A percentile compares a stretch with the other conserved stretches of the same genome.
Evolutionary conservation across 1,284 basidiomycete genomes (phyloP).

Genomic region (Chalciporus sp.): DNA sequence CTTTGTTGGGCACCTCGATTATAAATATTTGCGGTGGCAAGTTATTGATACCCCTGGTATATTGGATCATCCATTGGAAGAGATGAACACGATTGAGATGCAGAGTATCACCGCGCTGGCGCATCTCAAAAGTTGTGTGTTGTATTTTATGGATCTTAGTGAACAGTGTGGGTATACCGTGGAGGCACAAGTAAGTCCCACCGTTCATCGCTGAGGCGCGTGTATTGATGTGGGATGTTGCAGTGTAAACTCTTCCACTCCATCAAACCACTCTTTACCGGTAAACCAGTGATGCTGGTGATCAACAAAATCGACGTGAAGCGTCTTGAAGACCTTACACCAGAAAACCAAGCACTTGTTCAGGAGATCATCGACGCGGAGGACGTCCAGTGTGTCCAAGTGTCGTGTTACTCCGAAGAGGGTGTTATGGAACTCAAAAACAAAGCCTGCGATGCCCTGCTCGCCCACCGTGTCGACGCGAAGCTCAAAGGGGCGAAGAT

Average conservation of each 20-base stretch:
- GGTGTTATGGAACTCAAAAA: constrained; percentile 95
- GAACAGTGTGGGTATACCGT: constrained; percentile 96
- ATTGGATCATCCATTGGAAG: constrained; percentile 91
- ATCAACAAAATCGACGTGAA: constrained; percentile 96
- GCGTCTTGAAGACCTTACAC: constrained; percentile 78
- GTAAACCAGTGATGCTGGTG: constrained; percentile 90
- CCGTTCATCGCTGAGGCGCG: too few species aligned
- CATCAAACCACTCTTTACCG: constrained; percentile 92
- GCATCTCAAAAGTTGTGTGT: constrained; percentile 86
- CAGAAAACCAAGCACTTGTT: constrained; percentile 76
- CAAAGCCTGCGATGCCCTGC: constrained; percentile 87
- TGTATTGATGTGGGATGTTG: background rate
- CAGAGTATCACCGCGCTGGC: constrained; percentile 96
- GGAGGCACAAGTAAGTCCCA: constrained; percentile 78
- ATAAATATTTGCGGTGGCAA: constrained; percentile 97
- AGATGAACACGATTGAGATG: constrained; percentile 99
- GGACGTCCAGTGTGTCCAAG: constrained; percentile 74
- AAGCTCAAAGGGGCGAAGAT: constrained; percentile 95
- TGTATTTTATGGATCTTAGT: constrained; percentile 97
- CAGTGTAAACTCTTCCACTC: constrained; percentile 97
- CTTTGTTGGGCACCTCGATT: constrained; percentile 95
- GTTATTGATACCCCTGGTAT: constrained; percentile 96
- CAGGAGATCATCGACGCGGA: constrained; percentile 82
- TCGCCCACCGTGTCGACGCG: constrained; percentile 89
- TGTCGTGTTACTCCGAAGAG: constrained; percentile 93